Percentiles rank a stretch among this genome's conserved stretches.
Evolutionary conservation across 805 yeast species (phyloP).

Genomic region (Monosporozyma aerobia): DNA sequence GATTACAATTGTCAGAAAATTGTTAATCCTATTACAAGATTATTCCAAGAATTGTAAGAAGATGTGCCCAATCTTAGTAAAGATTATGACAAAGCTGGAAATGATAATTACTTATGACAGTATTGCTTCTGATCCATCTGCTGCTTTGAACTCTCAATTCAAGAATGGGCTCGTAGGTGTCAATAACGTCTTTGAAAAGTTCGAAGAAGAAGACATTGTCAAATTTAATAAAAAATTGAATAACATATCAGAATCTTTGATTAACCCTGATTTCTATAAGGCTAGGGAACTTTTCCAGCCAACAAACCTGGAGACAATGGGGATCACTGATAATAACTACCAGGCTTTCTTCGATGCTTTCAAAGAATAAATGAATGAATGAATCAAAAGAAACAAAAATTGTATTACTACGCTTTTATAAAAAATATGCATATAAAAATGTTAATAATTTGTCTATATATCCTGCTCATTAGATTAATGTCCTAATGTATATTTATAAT

Average conservation of each 20-base stretch:
- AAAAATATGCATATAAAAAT: neutral
- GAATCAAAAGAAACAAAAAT: neutral
- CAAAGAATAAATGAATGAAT: neutral
- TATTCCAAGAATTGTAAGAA: conserved; percentile 25
- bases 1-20: conserved; percentile 16
- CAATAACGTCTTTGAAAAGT: conserved; percentile 14
- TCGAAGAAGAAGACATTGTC: conserved; percentile 8
- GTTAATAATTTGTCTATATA: neutral
- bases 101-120: conserved; percentile 5
- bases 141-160: neutral
- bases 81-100: conserved; percentile 12
- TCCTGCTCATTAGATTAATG: neutral
- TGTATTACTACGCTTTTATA: neutral
- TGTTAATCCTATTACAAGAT: conserved; percentile 23
- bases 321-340: conserved; percentile 18
- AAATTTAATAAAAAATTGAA: conserved; percentile 16
- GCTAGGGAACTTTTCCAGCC: conserved; percentile 16
- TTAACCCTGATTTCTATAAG: conserved; percentile 22
- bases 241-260: conserved; percentile 26
- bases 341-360: conserved; percentile 13
- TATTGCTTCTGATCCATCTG: neutral
- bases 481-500: neutral
- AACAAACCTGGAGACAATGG: conserved; percentile 13
- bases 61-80: conserved; percentile 11
- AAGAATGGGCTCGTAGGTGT: neutral